Percentiles rank a stretch among this genome's conserved stretches.
phyloP scores from a whole-genome alignment of 495 filamentous ascomycete genomes.

The Parathielavia appendiculata region DNA sequence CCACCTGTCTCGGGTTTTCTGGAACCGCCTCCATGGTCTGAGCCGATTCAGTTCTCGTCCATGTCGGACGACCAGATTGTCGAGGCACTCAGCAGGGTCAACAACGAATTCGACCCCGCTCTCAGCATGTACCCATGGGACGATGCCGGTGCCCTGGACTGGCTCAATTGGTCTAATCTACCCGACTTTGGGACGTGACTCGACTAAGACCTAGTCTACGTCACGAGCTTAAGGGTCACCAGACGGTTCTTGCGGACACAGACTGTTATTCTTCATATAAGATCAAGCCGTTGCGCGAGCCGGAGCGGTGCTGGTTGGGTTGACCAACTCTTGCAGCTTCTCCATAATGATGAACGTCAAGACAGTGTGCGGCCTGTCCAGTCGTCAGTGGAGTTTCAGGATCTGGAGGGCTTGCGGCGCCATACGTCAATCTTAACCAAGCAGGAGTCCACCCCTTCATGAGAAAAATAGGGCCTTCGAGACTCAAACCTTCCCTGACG shows the following conservation, averaged over 20 bases:
- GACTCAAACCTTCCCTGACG: slow-evolving; percentile 23
- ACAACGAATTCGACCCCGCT: slow-evolving; percentile 50
- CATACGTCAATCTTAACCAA: slow-evolving; percentile 37
- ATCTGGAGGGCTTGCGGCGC: not conserved
- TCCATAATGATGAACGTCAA: slow-evolving; percentile 42
- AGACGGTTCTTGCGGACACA: too few species aligned
- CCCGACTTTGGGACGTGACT: slow-evolving; percentile 34
- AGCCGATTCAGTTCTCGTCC: slow-evolving; percentile 58
- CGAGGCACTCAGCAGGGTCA: slow-evolving; percentile 56
- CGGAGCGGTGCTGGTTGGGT: not conserved
- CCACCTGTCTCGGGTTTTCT: slow-evolving; percentile 24
- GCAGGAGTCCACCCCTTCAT: slow-evolving; percentile 44
- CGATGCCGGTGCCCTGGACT: slow-evolving; percentile 53
- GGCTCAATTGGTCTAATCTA: slow-evolving; percentile 55
- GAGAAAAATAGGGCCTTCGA: slow-evolving; percentile 37
- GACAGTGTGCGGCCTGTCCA: slow-evolving; percentile 37
- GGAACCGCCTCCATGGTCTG: slow-evolving; percentile 39
- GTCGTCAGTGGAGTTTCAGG: not conserved
- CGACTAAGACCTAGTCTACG: not conserved
- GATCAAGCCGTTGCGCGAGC: slow-evolving; percentile 10
- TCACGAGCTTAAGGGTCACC: too few species aligned
- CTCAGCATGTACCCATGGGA: slow-evolving; percentile 50
- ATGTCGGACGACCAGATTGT: slow-evolving; percentile 64
- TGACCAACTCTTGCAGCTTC: slow-evolving; percentile 30
- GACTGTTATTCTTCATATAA: too few species aligned